Conservation (phyloP, 805 yeast species). For the Wickerhamomyces rabaulensis region DNA sequence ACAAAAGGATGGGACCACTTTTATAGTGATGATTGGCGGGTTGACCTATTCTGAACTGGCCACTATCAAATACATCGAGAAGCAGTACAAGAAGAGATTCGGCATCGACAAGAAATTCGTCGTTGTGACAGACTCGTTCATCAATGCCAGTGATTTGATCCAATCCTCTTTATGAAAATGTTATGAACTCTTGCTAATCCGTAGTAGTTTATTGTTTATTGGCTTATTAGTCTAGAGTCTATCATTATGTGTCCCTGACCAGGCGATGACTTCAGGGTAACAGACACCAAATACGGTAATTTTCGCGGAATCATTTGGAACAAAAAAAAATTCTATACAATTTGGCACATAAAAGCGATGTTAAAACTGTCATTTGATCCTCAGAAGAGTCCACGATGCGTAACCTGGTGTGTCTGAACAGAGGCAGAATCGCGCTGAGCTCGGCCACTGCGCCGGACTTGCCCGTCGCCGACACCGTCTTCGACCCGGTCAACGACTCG, state of each 20-base stretch:
- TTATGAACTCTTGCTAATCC: too few species aligned
- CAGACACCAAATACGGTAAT: background rate
- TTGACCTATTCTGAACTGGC: conserved; percentile 80
- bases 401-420: conserved; percentile 46
- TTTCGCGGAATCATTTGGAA: background rate
- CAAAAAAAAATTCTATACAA: background rate
- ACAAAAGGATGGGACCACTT: conserved; percentile 21
- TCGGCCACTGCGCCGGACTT: conserved; percentile 64
- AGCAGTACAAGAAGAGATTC: conserved; percentile 28
- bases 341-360: background rate
- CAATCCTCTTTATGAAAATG: conserved; percentile 9
- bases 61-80: conserved; percentile 58
- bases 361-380: too few species aligned
- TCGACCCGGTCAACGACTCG: conserved; percentile 72
- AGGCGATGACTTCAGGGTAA: conserved; percentile 6
- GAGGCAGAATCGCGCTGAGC: conserved; percentile 45
- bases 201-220: too few species aligned
- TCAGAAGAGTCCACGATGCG: conserved; percentile 30
- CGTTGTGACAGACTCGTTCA: conserved; percentile 43
- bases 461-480: conserved; percentile 46
- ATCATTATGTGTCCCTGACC: background rate
- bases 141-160: conserved; percentile 37
- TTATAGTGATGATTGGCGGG: conserved; percentile 75
- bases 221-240: background rate
- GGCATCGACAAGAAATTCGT: conserved; percentile 34